Evolutionary conservation across 2,329 filamentous ascomycete species (phyloP).

Genomic region (Talaromyces piceae): DNA sequence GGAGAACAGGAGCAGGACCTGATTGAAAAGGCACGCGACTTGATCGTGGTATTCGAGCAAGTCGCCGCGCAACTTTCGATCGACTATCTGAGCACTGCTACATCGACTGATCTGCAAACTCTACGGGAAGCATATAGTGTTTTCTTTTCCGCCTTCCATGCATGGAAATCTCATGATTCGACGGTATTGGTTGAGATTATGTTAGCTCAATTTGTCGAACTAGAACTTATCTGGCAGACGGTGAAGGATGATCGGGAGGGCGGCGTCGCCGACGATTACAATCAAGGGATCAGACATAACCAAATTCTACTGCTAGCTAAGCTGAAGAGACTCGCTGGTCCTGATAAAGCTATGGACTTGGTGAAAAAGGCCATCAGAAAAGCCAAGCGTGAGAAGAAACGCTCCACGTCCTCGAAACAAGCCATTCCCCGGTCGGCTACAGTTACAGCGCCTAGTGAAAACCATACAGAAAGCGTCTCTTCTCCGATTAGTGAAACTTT

Average conservation of each 20-base stretch:
- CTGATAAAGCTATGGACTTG: constrained; percentile 52
- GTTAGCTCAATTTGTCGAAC: constrained; percentile 58
- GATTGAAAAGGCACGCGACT: constrained; percentile 52
- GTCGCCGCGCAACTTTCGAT: constrained; percentile 44
- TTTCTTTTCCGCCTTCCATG: constrained; percentile 56
- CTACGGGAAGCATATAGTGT: constrained; percentile 51
- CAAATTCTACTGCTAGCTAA: constrained; percentile 56
- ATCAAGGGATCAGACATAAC: constrained; percentile 58
- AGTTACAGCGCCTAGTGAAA: constrained; percentile 25
- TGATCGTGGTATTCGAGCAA: constrained; percentile 51
- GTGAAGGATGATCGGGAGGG: constrained; percentile 57
- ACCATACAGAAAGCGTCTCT: constrained; percentile 29
- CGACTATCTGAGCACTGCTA: constrained; percentile 34
- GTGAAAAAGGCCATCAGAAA: constrained; percentile 56
- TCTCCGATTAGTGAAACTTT: constrained; percentile 36
- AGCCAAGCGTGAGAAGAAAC: constrained; percentile 47
- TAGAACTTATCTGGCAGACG: constrained; percentile 61
- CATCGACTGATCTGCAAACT: constrained; percentile 39
- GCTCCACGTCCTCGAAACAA: constrained; percentile 46
- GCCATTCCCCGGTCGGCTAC: constrained; percentile 51
- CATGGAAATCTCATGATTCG: constrained; percentile 59
- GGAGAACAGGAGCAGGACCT: constrained; percentile 57
- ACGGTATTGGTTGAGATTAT: constrained; percentile 58
- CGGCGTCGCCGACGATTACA: constrained; percentile 56
- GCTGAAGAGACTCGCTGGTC: constrained; percentile 55